Percentiles rank a stretch among this genome's conserved stretches.
phyloP scores from a whole-genome alignment of 306 rosid species.

The Cucumis hystrix region DNA sequence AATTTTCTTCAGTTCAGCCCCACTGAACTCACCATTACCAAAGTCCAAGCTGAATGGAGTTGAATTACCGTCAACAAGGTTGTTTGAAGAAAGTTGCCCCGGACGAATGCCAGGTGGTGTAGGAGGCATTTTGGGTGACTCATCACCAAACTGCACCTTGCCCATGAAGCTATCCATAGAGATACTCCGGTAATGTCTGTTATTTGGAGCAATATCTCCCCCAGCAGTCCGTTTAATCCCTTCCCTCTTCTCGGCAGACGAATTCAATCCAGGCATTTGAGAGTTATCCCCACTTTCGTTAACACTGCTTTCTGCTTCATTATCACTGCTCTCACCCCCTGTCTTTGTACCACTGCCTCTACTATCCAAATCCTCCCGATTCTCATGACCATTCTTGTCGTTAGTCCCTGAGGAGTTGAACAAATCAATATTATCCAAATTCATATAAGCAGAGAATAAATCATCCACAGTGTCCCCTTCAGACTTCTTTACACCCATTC shows the following conservation, averaged over 20 bases:
- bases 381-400: constrained; percentile 55
- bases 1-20: constrained; percentile 85
- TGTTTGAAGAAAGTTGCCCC: constrained; percentile 42
- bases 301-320: constrained; percentile 80
- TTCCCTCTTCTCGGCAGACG: constrained; percentile 52
- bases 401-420: constrained; percentile 60
- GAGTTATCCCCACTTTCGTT: constrained; percentile 50
- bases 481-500: constrained; percentile 72
- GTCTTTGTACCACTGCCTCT: constrained; percentile 83
- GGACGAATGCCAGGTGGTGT: constrained; percentile 44
- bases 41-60: constrained; percentile 79
- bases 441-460: constrained; percentile 84
- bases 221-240: constrained; percentile 66
- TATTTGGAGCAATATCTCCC: constrained; percentile 57
- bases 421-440: constrained; percentile 64
- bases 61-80: constrained; percentile 42
- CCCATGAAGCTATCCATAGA: constrained; percentile 94
- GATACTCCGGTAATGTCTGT: constrained; percentile 66
- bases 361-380: constrained; percentile 92
- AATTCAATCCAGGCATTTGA: constrained; percentile 26
- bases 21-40: constrained; percentile 90
- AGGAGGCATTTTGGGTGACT: constrained; percentile 53
- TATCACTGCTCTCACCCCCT: constrained; percentile 84
- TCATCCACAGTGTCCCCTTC: constrained; percentile 90
- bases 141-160: constrained; percentile 63